Conservation (phyloP, 768 basidiomycete genomes). For the Pisolithus tinctorius region DNA sequence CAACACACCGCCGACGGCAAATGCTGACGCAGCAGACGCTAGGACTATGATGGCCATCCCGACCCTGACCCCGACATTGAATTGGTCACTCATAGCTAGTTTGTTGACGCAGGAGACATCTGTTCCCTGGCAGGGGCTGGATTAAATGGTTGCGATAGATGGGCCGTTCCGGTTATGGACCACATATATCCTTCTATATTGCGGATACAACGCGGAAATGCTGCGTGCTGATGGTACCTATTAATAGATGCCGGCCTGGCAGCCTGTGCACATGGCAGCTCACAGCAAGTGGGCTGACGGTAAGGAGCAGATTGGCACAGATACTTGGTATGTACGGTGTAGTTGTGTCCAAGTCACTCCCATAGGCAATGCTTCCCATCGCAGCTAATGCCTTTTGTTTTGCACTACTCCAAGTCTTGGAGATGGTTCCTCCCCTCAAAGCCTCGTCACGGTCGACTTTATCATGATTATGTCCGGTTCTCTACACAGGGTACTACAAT, state of each 20-base stretch:
- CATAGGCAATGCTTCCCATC: constrained; percentile 25
- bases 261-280: background rate
- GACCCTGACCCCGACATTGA: constrained; percentile 20
- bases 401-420: constrained; percentile 14
- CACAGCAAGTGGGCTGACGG: background rate
- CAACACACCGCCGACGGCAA: constrained; percentile 22
- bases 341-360: background rate
- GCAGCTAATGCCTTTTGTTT: constrained; percentile 24
- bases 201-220: no score
- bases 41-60: constrained; percentile 27
- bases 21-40: constrained; percentile 22
- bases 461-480: constrained; percentile 68
- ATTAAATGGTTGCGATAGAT: background rate
- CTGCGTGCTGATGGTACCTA: no score
- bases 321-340: no score
- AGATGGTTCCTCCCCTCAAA: constrained; percentile 8
- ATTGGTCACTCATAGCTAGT: background rate
- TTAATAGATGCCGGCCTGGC: no score
- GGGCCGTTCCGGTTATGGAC: no score
- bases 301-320: no score
- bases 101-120: background rate
- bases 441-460: constrained; percentile 25
- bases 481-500: constrained; percentile 38
- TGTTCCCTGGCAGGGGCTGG: background rate
- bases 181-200: no score